These are phyloP conservation scores for Pulicaria dysenterica DNA, from an alignment of 129 eudicot species.

Conservation along the genomic window DNA sequence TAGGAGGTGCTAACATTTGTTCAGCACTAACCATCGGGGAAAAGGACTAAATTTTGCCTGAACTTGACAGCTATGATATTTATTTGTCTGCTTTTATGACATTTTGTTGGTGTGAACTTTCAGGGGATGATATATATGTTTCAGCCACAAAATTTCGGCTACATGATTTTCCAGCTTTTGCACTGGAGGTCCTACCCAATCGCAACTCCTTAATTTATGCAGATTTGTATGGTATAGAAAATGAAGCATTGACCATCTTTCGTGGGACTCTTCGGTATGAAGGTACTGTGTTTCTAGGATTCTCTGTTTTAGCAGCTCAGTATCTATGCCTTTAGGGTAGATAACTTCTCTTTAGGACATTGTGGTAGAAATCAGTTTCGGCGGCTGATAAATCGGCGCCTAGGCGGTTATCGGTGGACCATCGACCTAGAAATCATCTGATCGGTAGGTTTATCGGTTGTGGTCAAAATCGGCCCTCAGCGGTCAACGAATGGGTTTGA, in stretches of 20 bases:
- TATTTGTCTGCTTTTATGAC: not conserved
- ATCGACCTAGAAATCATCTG: too few relatives aligned
- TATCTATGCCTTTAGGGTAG: not conserved
- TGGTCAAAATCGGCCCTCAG: too few relatives aligned
- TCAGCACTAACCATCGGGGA: not conserved
- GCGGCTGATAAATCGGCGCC: too few relatives aligned
- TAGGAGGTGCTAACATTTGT: not conserved
- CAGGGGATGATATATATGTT: slow-evolving; percentile 81
- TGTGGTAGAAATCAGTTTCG: too few relatives aligned
- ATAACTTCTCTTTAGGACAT: not conserved
- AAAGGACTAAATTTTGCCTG: not conserved
- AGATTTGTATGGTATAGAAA: slow-evolving; percentile 74
- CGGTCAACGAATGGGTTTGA: not conserved
- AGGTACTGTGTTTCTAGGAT: slow-evolving; percentile 47
- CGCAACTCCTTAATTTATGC: slow-evolving; percentile 84
- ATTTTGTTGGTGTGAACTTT: slow-evolving; percentile 32
- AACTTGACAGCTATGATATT: slow-evolving; percentile 7
- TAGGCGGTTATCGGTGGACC: too few relatives aligned
- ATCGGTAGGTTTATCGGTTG: too few relatives aligned
- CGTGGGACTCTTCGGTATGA: slow-evolving; percentile 97
- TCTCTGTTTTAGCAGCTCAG: too few relatives aligned
- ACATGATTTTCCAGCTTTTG: slow-evolving; percentile 96
- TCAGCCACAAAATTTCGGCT: slow-evolving; percentile 76
- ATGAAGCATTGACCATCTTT: slow-evolving; percentile 87
- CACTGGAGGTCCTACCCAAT: slow-evolving; percentile 90